Conservation (phyloP, 2,329 filamentous ascomycete species). For the Fusarium brachygibbosum region DNA sequence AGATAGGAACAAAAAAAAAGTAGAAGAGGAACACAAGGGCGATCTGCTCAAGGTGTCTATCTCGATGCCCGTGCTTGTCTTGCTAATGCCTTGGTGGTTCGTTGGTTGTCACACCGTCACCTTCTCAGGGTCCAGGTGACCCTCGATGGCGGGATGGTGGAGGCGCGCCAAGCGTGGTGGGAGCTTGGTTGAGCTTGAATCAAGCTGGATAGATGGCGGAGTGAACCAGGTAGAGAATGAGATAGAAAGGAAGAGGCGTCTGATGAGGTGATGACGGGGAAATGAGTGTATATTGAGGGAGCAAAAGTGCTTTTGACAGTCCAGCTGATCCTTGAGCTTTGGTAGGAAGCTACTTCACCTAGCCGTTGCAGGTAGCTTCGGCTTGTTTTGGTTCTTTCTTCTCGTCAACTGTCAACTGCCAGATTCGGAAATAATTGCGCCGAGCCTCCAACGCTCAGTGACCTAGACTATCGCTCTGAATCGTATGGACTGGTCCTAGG, state of each 20-base stretch:
- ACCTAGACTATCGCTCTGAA: background rate
- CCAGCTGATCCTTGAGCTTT: slow-evolving; percentile 14
- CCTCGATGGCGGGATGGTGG: slow-evolving; percentile 27
- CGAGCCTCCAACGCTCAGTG: slow-evolving; percentile 24
- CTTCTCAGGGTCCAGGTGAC: slow-evolving; percentile 45
- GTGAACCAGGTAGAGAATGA: slow-evolving; percentile 18
- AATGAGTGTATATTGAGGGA: background rate
- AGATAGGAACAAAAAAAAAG: background rate
- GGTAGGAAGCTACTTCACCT: background rate
- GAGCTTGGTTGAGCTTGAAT: slow-evolving; percentile 30
- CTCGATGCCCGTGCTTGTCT: slow-evolving; percentile 37
- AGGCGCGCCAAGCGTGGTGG: slow-evolving; percentile 41
- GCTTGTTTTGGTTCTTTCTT: slow-evolving; percentile 23
- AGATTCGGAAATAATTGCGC: slow-evolving; percentile 33
- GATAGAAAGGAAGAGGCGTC: background rate
- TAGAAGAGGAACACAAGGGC: slow-evolving; percentile 11
- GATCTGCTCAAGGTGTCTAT: slow-evolving; percentile 17
- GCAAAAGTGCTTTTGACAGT: background rate
- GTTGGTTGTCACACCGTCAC: slow-evolving; percentile 43
- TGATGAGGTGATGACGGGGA: background rate
- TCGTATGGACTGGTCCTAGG: slow-evolving; percentile 2
- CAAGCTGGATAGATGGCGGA: slow-evolving; percentile 30
- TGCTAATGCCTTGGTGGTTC: slow-evolving; percentile 32
- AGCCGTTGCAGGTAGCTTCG: slow-evolving; percentile 9
- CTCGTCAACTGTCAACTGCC: slow-evolving; percentile 25